These are phyloP conservation scores for Cudoniella acicularis DNA, from an alignment of 495 filamentous ascomycete species.

Conservation along the genomic window DNA sequence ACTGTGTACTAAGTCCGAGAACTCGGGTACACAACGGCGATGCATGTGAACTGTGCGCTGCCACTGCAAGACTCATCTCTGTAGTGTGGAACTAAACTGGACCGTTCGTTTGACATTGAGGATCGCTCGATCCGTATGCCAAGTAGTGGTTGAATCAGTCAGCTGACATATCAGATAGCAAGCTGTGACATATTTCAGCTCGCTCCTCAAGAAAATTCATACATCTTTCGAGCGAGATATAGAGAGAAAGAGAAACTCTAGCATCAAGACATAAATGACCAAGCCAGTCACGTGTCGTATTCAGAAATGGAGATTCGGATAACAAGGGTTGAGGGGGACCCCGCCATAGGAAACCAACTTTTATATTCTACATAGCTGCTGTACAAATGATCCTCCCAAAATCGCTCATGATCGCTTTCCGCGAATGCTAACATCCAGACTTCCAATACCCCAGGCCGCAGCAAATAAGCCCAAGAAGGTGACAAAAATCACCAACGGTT, in stretches of 20 bases:
- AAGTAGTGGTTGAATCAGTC: not conserved
- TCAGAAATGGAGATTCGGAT: not conserved
- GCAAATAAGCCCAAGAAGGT: constrained; percentile 72
- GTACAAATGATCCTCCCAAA: constrained; percentile 12
- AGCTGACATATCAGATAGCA: no score
- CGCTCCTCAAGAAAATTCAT: no score
- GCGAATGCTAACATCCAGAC: constrained; percentile 21
- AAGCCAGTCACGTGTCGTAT: not conserved
- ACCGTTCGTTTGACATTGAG: not conserved
- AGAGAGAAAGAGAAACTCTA: not conserved
- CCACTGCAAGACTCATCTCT: not conserved
- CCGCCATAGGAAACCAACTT: constrained; percentile 4
- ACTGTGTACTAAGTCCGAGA: not conserved
- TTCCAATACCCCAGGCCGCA: constrained; percentile 67
- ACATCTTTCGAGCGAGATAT: not conserved
- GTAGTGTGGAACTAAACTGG: not conserved
- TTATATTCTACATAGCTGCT: constrained; percentile 24
- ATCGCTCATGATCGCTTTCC: constrained; percentile 13
- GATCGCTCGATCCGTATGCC: not conserved
- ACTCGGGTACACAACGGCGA: not conserved
- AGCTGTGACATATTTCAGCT: no score
- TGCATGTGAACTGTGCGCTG: not conserved
- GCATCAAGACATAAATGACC: not conserved
- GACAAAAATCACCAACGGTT: constrained; percentile 80
- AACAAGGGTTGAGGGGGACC: not conserved